Conservation (phyloP, 495 filamentous ascomycete species). For the Thermothielavioides terrestris region DNA sequence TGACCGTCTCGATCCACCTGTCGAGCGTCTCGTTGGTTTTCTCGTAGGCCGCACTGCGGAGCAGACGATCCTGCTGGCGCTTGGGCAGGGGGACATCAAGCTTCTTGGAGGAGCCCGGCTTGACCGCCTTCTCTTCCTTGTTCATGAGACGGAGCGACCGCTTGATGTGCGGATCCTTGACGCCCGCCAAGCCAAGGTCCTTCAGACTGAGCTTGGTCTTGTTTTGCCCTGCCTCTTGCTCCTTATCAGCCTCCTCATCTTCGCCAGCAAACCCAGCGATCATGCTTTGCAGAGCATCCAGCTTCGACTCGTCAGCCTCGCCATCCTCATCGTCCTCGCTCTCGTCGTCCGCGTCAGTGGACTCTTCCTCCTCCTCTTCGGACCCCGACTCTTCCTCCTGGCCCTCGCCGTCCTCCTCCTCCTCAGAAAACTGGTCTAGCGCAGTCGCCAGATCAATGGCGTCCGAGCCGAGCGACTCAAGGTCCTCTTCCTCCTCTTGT, state of each 20-base stretch:
- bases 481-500: conserved; percentile 47
- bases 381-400: conserved; percentile 23
- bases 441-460: conserved; percentile 77
- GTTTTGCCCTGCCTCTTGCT: conserved; percentile 29
- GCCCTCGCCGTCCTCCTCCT: conserved; percentile 34
- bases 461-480: conserved; percentile 61
- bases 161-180: conserved; percentile 68
- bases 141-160: conserved; percentile 66
- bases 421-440: conserved; percentile 59
- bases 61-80: conserved; percentile 78
- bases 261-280: conserved; percentile 55
- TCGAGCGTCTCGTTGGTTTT: conserved; percentile 86
- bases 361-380: conserved; percentile 35
- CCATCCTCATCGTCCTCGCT: conserved; percentile 46
- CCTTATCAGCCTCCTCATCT: conserved; percentile 25
- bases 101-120: conserved; percentile 56
- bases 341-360: conserved; percentile 38
- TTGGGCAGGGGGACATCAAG: conserved; percentile 79
- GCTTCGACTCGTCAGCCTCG: conserved; percentile 49
- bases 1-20: conserved; percentile 90
- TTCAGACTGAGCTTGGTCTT: conserved; percentile 69
- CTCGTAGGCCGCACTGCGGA: conserved; percentile 77
- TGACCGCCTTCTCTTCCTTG: conserved; percentile 43
- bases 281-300: conserved; percentile 58
- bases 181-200: conserved; percentile 61